Evolutionary conservation across 208 protist species (phyloP).

Genomic region (Crithidia bombi): DNA sequence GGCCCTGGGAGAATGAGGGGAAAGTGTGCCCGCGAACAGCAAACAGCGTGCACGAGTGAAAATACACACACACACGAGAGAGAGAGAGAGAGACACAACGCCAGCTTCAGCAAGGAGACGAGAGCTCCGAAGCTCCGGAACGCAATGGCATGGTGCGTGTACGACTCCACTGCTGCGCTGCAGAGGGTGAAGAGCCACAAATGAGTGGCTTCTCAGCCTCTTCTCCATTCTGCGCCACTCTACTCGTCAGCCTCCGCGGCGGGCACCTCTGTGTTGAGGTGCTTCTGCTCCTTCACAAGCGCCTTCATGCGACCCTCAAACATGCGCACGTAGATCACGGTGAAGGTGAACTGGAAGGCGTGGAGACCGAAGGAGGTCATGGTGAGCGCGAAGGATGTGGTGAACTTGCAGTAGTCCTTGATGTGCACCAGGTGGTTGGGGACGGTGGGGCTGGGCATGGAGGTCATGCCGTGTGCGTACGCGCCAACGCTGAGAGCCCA

Average conservation of each 20-base stretch:
- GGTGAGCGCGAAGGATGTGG: conserved; percentile 25
- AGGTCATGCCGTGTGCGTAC: conserved; percentile 21
- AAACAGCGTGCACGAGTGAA: too few relatives aligned
- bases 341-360: conserved; percentile 35
- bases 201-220: not conserved
- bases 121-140: too few relatives aligned
- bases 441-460: conserved; percentile 27
- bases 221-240: not conserved
- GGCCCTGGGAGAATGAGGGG: too few relatives aligned
- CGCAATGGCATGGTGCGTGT: too few relatives aligned
- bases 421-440: conserved; percentile 16
- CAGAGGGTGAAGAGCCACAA: too few relatives aligned
- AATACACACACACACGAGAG: too few relatives aligned
- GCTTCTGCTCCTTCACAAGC: conserved; percentile 36
- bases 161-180: too few relatives aligned
- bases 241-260: conserved; percentile 9
- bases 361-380: conserved; percentile 30
- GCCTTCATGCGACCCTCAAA: conserved; percentile 29
- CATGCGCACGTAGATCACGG: conserved; percentile 24
- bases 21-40: too few relatives aligned
- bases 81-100: too few relatives aligned
- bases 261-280: conserved; percentile 2
- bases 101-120: too few relatives aligned
- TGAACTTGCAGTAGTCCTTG: conserved; percentile 35
- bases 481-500: conserved; percentile 33